Base-by-base conservation (phyloP, 179 eudicot species). In the Heliamphora ciliata region DNA sequence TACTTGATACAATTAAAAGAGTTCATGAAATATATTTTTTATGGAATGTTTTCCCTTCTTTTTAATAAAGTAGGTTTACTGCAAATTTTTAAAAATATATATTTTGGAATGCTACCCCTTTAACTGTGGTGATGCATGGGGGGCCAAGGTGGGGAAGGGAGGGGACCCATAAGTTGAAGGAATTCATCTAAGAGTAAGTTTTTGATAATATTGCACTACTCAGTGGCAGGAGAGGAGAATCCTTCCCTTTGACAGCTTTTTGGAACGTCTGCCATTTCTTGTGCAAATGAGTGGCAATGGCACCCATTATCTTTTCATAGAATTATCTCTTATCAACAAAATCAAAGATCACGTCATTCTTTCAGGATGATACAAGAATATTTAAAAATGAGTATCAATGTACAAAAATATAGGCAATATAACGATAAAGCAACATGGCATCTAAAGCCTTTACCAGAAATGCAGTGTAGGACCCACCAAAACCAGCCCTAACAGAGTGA, bases 381-480 rank as follows among this genome's bases (percentile, higher is more conserved):
- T 15, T 61, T 61, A 21, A 61, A 61, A 15, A 6, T 11, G 6
- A 61, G 6, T 61, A 61, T 4, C 15, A 1, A 61, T 15, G 21
- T 14, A 14, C 65, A 13, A 40, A 31, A 10, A 18, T 4, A 14
- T 4, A 17, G 8, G 17, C 4, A 11, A 81, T 7, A 21, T 54
- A 76, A 64, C 24, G 66, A 31, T 18, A 0, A 24, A 40, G 9
- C 3, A 76, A 76, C 9, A 67, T 3, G 44, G 76, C 52, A 52
- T 79, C 55, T 73, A 74, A 71, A 84, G 80, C 76, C 55, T 70
- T 87, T 84, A 95, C 98, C 98, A 95, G 92, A 88, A 91, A 84
- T 95, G 98, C 83, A 95, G 88, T 66, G 98, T 88, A 44, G 98
- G 98, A 21, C 98, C 98, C 79, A 95, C 98, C 87, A 95, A 90